A percentile compares a stretch with the other conserved stretches of the same genome.
phyloP scores from a whole-genome alignment of 805 yeast species.

The Kluyveromyces aestuarii region DNA sequence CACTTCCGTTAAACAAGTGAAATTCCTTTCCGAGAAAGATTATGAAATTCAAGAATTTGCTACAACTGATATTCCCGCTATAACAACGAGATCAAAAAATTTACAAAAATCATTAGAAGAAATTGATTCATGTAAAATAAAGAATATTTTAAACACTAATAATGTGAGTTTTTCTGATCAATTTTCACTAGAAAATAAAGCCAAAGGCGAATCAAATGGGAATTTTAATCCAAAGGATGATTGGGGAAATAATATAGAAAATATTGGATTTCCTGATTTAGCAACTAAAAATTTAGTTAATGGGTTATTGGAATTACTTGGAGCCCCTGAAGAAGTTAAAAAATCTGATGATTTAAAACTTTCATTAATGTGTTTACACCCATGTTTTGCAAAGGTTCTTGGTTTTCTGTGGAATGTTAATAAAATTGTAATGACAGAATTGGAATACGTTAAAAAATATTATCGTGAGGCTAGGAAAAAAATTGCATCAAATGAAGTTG shows the following conservation, averaged over 20 bases:
- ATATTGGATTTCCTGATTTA: not conserved
- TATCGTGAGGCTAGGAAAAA: not conserved
- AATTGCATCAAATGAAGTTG: not conserved
- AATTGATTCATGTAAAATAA: not conserved
- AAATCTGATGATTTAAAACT: not conserved
- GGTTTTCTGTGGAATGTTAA: constrained; percentile 2
- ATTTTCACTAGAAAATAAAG: too few relatives aligned
- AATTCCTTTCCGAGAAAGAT: not conserved
- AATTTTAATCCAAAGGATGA: not conserved
- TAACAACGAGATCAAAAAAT: not conserved
- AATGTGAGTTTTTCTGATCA: not conserved
- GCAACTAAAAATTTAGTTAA: not conserved
- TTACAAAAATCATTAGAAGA: not conserved
- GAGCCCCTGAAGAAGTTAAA: constrained; percentile 2
- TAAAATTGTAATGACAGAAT: not conserved
- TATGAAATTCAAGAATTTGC: not conserved
- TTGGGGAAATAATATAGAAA: not conserved
- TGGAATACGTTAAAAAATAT: not conserved
- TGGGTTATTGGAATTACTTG: constrained; percentile 1
- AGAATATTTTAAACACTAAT: too few relatives aligned
- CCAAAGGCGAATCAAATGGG: not conserved
- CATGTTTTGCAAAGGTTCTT: not conserved
- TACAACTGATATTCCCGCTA: not conserved
- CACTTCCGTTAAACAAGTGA: not conserved
- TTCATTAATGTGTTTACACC: constrained; percentile 2